Base-by-base conservation (phyloP, 495 filamentous ascomycete genomes). In the Tuber borchii region DNA sequence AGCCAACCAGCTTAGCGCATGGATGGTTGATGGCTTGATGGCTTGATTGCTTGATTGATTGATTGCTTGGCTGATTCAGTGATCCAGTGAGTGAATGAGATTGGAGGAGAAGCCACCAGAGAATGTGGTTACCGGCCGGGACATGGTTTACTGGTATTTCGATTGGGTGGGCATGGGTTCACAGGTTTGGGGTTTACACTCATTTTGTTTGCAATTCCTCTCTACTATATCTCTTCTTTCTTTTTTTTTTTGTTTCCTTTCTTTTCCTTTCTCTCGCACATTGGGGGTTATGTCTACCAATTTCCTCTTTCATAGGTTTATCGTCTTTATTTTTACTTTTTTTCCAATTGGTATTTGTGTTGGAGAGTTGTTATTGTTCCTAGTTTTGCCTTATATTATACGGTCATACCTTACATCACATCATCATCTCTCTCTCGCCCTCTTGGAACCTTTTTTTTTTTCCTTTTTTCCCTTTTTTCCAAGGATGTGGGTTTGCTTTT, bases 401-500 rank as follows among this genome's bases (percentile, higher is more conserved):
- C 26, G 12, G 56, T 65, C 56, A 65, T 31, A 65, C 56, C 26
- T 65, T 65, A 65, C 56, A 65, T 65, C 56, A 65, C 31, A 65
- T 65, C 56, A 65, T 56, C 45, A 46, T 12, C 9, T 61, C 51
- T 26, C 56, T 5, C 56, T 61, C 51, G 51, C 56, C 56, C 26
- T 65, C 56, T 22, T 31, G 26, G 26, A 65, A 31, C 56, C 26
- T 10, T 56, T n/a, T 65, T 65, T 65, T 65, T 16, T 65, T 65
- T 34, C 74, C 71, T 44, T 69, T 77, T 46, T 10, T 9, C 10
- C 20, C 31, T 51, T 71, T 61, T n/a, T 48, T 43, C 70, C 75
- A 46, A 31, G 69, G 71, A 42, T 39, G 26, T 74, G 31, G 40
- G 51, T 20, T 79, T 79, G 77, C 73, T 79, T 79, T 79, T 79